phyloP scores from a whole-genome alignment of 2,329 filamentous ascomycete species.

The Falciphora oryzae region DNA sequence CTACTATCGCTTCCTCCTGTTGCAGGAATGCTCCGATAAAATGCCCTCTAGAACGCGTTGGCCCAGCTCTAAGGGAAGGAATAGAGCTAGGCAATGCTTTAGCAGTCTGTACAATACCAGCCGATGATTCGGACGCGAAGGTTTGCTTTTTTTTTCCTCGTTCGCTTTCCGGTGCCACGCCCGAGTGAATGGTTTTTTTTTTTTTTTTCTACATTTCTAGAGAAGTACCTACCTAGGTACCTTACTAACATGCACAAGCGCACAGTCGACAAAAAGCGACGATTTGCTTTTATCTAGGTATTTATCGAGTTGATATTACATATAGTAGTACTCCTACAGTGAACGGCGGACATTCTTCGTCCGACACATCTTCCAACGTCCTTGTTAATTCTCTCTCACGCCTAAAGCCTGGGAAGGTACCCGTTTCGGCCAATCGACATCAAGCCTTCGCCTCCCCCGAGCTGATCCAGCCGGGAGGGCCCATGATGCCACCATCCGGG shows the following conservation, averaged over 20 bases:
- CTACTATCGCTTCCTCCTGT: not conserved
- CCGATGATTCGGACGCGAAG: not conserved
- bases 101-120: not conserved
- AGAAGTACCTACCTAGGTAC: no score
- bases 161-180: not conserved
- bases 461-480: slow-evolving; percentile 42
- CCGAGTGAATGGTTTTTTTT: not conserved
- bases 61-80: not conserved
- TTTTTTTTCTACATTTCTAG: no score
- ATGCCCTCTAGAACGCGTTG: not conserved
- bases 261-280: no score
- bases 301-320: not conserved
- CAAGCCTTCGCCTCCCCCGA: slow-evolving; percentile 13
- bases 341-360: not conserved
- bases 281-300: not conserved
- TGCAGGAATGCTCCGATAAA: not conserved
- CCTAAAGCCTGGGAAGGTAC: no score
- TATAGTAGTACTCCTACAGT: not conserved
- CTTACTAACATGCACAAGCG: no score
- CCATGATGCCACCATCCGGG: slow-evolving; percentile 62
- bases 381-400: no score
- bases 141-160: no score
- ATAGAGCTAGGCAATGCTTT: not conserved
- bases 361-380: no score
- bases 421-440: not conserved